Evolutionary conservation across 2,329 filamentous ascomycete genomes (phyloP).

Genomic region (Beauveria sp.): DNA sequence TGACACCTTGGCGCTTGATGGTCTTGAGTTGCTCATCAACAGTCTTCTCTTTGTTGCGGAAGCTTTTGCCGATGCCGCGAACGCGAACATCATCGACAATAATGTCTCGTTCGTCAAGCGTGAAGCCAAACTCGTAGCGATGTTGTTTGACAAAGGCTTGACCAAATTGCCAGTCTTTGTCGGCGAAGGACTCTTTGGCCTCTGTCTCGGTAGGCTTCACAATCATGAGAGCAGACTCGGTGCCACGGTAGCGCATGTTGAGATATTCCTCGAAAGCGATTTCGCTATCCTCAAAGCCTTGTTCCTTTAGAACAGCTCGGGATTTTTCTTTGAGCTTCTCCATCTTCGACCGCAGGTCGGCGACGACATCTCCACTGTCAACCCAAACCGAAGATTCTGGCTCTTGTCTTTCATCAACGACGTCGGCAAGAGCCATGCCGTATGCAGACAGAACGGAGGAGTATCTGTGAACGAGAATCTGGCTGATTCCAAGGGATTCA

Average conservation of each 20-base stretch:
- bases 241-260: conserved; percentile 87
- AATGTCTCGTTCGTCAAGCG: conserved; percentile 72
- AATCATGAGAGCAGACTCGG: conserved; percentile 86
- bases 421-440: conserved; percentile 86
- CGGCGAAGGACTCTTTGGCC: conserved; percentile 47
- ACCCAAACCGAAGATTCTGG: conserved; percentile 59
- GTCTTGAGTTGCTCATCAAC: conserved; percentile 76
- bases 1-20: conserved; percentile 51
- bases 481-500: conserved; percentile 71
- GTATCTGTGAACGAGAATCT: conserved; percentile 80
- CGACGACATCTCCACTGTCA: conserved; percentile 47
- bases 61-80: conserved; percentile 82
- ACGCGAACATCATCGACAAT: conserved; percentile 87
- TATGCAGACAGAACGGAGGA: conserved; percentile 87
- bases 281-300: conserved; percentile 68
- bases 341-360: conserved; percentile 66
- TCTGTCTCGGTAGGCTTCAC: conserved; percentile 62
- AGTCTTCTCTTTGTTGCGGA: conserved; percentile 69
- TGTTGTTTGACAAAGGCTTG: conserved; percentile 81
- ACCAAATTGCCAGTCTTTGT: conserved; percentile 73
- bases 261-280: conserved; percentile 87
- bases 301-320: conserved; percentile 55
- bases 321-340: conserved; percentile 72
- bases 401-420: conserved; percentile 85
- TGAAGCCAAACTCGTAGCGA: conserved; percentile 89